Evolutionary conservation across 768 basidiomycete species (phyloP).

Genomic region (Lactarius pseudohatsudake): DNA sequence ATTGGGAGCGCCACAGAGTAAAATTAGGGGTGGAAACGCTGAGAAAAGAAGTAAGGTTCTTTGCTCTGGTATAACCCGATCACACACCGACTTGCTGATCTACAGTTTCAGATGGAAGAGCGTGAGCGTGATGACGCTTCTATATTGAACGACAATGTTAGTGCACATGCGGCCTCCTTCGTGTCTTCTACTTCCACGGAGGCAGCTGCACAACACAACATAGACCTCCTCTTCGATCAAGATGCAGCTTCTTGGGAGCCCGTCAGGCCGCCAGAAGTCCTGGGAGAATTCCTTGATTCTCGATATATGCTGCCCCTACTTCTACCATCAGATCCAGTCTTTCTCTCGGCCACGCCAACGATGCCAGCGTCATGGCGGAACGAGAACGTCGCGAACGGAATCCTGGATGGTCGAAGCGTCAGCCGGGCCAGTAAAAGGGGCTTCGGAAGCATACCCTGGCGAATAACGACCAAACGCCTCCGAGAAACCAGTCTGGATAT

Average conservation of each 20-base stretch:
- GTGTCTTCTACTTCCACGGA: slow-evolving; percentile 33
- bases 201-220: slow-evolving; percentile 48
- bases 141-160: slow-evolving; percentile 33
- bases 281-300: slow-evolving; percentile 91
- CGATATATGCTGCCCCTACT: slow-evolving; percentile 88
- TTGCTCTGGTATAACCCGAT: neutral
- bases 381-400: slow-evolving; percentile 33
- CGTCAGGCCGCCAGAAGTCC: slow-evolving; percentile 69
- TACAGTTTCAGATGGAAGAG: slow-evolving; percentile 56
- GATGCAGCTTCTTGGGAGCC: slow-evolving; percentile 78
- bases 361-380: slow-evolving; percentile 42
- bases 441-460: slow-evolving; percentile 51
- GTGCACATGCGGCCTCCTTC: slow-evolving; percentile 34
- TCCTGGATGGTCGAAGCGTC: slow-evolving; percentile 35
- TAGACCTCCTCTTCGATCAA: slow-evolving; percentile 82
- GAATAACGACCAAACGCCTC: slow-evolving; percentile 55
- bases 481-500: slow-evolving; percentile 60
- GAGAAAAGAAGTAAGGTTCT: slow-evolving; percentile 66
- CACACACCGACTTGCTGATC: neutral
- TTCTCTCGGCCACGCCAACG: slow-evolving; percentile 68
- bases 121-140: slow-evolving; percentile 60
- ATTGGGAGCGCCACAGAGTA: slow-evolving; percentile 93
- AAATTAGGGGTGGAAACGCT: slow-evolving; percentile 84
- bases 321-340: slow-evolving; percentile 77
- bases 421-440: slow-evolving; percentile 45